Conservation (phyloP, 305 asterid genomes). For the Rubia tinctorum region DNA sequence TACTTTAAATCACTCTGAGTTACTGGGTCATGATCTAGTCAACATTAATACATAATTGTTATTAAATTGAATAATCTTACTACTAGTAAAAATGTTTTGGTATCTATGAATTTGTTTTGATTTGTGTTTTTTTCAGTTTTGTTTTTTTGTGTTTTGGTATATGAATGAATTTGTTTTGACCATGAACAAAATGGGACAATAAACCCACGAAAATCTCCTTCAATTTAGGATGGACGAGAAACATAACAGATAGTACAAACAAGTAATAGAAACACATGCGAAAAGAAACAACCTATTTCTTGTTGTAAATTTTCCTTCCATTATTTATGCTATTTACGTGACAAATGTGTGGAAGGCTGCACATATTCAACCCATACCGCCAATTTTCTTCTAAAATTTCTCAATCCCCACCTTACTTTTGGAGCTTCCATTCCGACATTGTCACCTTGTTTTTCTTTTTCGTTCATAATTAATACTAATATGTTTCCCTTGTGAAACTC, state of each 20-base stretch:
- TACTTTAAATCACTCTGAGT: too few species aligned
- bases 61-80: too few species aligned
- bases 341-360: conserved; percentile 32
- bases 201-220: neutral
- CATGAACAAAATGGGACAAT: neutral
- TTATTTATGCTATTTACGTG: conserved; percentile 29
- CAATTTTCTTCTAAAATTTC: conserved; percentile 16
- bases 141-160: too few species aligned
- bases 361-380: conserved; percentile 21
- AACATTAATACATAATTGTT: too few species aligned
- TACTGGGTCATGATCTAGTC: too few species aligned
- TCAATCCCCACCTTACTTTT: conserved; percentile 13
- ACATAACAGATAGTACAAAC: neutral
- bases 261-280: too few species aligned
- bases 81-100: too few species aligned
- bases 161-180: neutral
- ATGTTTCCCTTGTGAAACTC: conserved; percentile 19
- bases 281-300: neutral
- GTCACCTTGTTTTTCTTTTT: neutral
- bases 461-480: neutral
- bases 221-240: conserved; percentile 3
- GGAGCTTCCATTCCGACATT: conserved; percentile 13
- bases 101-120: too few species aligned
- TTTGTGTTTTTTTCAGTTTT: too few species aligned
- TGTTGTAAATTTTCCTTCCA: neutral